These are phyloP conservation scores for Trichosporon sp. DNA, from an alignment of 1,284 basidiomycete genomes.

Conservation along the genomic window DNA sequence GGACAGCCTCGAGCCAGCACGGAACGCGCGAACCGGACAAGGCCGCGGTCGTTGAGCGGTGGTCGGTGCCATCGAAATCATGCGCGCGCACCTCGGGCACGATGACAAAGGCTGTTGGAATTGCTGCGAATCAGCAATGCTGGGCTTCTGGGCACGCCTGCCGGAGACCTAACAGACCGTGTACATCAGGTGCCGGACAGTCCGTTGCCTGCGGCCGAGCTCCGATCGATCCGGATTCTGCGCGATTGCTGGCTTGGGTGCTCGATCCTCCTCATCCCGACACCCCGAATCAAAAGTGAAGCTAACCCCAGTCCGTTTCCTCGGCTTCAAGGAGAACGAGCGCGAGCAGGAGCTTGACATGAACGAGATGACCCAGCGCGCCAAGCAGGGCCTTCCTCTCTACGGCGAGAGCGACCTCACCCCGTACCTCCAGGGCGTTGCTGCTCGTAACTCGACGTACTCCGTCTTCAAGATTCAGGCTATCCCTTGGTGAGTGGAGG, in stretches of 20 bases:
- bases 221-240: neutral
- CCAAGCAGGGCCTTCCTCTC: constrained; percentile 68
- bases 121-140: neutral
- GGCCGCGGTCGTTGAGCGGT: neutral
- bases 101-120: neutral
- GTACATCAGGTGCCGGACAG: neutral
- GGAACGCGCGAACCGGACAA: neutral
- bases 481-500: constrained; percentile 61
- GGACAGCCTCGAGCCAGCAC: neutral
- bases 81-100: neutral
- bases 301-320: constrained; percentile 74
- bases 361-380: constrained; percentile 67
- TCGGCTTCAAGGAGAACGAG: constrained; percentile 93
- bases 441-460: constrained; percentile 86
- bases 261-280: neutral
- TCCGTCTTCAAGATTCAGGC: constrained; percentile 71
- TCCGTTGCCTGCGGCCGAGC: neutral
- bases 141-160: too few relatives aligned
- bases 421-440: constrained; percentile 80
- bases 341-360: constrained; percentile 71
- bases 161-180: neutral
- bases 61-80: neutral
- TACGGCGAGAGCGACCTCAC: constrained; percentile 80
- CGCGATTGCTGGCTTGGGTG: neutral
- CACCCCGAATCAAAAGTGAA: too few relatives aligned